Evolutionary conservation across 2,329 filamentous ascomycete species (phyloP).

Genomic region (Xylaria hypoxylon): DNA sequence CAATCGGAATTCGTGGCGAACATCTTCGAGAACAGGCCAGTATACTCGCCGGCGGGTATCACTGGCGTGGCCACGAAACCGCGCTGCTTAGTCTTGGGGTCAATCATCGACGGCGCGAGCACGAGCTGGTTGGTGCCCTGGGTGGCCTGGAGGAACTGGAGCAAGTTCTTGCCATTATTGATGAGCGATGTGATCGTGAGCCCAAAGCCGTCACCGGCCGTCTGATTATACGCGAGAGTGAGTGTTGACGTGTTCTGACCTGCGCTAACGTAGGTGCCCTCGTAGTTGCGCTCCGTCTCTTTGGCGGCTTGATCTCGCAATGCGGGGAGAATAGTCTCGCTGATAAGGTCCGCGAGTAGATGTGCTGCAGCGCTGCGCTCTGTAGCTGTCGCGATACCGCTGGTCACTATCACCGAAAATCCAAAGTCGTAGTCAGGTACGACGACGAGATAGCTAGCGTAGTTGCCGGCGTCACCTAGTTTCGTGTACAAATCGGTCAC

Average conservation of each 20-base stretch:
- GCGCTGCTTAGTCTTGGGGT: constrained; percentile 27
- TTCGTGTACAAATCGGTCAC: constrained; percentile 54
- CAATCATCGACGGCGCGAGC: constrained; percentile 35
- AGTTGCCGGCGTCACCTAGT: constrained; percentile 49
- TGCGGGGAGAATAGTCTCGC: constrained; percentile 43
- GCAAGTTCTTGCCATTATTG: constrained; percentile 31
- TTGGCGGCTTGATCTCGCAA: constrained; percentile 46
- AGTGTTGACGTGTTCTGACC: constrained; percentile 26
- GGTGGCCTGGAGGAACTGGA: constrained; percentile 9
- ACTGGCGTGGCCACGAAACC: constrained; percentile 38
- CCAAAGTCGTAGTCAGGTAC: constrained; percentile 53
- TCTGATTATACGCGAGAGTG: constrained; percentile 41
- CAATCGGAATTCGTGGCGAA: constrained; percentile 40
- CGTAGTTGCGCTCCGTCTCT: constrained; percentile 45
- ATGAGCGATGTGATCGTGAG: constrained; percentile 40
- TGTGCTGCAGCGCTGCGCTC: constrained; percentile 29
- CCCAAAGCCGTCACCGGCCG: constrained; percentile 36
- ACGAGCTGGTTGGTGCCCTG: constrained; percentile 28
- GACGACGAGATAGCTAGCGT: constrained; percentile 51
- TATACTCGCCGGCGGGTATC: constrained; percentile 3
- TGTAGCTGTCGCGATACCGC: constrained; percentile 25
- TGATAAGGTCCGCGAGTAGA: constrained; percentile 47
- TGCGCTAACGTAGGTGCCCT: constrained; percentile 45
- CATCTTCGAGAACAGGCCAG: constrained; percentile 41
- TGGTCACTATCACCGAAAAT: constrained; percentile 50